Conservation (phyloP, 257 asterid species). For the Leonotis leonurus region DNA sequence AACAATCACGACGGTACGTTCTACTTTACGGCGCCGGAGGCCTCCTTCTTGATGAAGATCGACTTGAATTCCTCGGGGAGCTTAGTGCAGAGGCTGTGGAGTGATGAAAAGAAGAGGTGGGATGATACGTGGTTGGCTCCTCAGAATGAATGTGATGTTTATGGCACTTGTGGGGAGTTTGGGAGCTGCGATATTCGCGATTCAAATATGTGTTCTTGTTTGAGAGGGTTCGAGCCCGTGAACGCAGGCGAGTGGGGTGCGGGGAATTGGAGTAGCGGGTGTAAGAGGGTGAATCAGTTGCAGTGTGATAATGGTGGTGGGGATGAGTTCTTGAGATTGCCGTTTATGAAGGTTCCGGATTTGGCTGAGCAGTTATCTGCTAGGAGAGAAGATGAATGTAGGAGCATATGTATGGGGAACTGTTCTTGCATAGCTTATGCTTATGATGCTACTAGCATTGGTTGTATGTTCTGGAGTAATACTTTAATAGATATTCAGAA, state of each 20-base stretch:
- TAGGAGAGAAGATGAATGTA: constrained; percentile 19
- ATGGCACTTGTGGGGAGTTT: constrained; percentile 41
- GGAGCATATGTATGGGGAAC: constrained; percentile 28
- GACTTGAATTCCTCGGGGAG: constrained; percentile 31
- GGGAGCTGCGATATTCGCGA: constrained; percentile 31
- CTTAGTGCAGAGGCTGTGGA: constrained; percentile 29
- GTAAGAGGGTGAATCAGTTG: constrained; percentile 22
- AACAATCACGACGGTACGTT: constrained; percentile 16
- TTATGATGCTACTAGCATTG: constrained; percentile 19
- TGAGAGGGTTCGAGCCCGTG: constrained; percentile 37
- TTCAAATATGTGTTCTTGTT: constrained; percentile 31
- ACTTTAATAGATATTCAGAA: constrained; percentile 39
- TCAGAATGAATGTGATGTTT: constrained; percentile 33
- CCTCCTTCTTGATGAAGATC: constrained; percentile 17
- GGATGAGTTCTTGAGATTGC: constrained; percentile 25
- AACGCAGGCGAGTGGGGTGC: constrained; percentile 24
- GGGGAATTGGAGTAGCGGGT: constrained; percentile 37
- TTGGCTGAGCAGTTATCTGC: constrained; percentile 16
- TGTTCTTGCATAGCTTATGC: constrained; percentile 58
- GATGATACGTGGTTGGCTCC: constrained; percentile 36
- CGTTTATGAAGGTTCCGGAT: constrained; percentile 35
- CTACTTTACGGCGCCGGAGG: constrained; percentile 28
- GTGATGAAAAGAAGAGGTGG: constrained; percentile 31
- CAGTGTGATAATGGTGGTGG: constrained; percentile 17
- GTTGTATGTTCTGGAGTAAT: constrained; percentile 49